A percentile compares a stretch with the other conserved stretches of the same genome.
Conservation (phyloP, 1,284 basidiomycete genomes). For the Chalciporus sp. region DNA sequence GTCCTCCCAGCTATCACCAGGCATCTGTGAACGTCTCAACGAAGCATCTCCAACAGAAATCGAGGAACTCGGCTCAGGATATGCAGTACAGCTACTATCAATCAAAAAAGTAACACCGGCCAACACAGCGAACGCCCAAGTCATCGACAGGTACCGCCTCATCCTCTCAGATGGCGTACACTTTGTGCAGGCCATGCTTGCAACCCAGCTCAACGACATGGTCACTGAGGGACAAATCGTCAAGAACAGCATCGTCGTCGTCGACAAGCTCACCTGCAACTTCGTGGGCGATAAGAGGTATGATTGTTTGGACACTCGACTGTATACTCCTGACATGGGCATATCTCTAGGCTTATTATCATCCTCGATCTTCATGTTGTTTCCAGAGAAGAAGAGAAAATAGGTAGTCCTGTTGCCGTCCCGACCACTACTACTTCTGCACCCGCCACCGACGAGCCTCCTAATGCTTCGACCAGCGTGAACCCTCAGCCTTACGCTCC, state of each 20-base stretch:
- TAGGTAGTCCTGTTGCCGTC: slow-evolving; percentile 67
- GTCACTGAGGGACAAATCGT: slow-evolving; percentile 71
- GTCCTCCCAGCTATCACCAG: slow-evolving; percentile 54
- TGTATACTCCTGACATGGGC: slow-evolving; percentile 12
- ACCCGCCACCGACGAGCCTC: slow-evolving; percentile 4
- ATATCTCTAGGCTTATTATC: slow-evolving; percentile 73
- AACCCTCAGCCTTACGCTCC: slow-evolving; percentile 18
- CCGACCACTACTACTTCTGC: slow-evolving; percentile 23
- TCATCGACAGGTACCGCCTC: slow-evolving; percentile 65
- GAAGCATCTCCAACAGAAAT: slow-evolving; percentile 50
- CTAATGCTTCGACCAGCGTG: slow-evolving; percentile 7
- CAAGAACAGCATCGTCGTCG: slow-evolving; percentile 73
- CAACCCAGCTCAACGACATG: slow-evolving; percentile 85
- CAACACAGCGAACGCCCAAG: slow-evolving; percentile 36
- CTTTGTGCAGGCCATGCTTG: slow-evolving; percentile 93
- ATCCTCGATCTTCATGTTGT: slow-evolving; percentile 74
- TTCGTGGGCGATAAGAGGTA: slow-evolving; percentile 84
- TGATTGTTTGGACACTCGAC: slow-evolving; percentile 25
- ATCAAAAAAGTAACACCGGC: slow-evolving; percentile 73
- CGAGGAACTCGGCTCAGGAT: slow-evolving; percentile 55
- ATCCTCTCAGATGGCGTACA: slow-evolving; percentile 81
- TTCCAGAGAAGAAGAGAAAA: slow-evolving; percentile 59
- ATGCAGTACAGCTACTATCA: slow-evolving; percentile 79
- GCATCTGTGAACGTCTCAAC: slow-evolving; percentile 56
- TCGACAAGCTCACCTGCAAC: slow-evolving; percentile 85